These are phyloP conservation scores for Vigna trinervia DNA, from an alignment of 306 rosid species.

Conservation along the genomic window DNA sequence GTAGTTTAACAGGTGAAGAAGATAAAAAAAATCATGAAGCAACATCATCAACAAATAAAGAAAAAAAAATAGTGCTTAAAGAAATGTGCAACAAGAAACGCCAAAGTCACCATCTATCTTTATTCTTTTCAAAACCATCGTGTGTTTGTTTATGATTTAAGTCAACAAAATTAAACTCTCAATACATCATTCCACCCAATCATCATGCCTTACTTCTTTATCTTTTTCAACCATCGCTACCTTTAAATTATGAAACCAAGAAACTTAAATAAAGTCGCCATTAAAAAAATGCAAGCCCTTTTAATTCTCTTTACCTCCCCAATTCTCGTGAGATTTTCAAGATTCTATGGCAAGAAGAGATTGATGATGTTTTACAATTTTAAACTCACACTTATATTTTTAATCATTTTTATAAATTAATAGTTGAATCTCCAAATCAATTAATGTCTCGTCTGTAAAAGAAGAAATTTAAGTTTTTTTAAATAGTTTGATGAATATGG, in stretches of 20 bases:
- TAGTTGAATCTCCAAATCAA: too few relatives aligned
- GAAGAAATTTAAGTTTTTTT: too few relatives aligned
- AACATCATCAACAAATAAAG: constrained; percentile 42
- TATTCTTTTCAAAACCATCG: constrained; percentile 32
- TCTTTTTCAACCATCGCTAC: constrained; percentile 49
- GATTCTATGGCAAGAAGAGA: background rate
- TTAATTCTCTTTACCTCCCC: background rate
- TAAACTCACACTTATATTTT: too few relatives aligned
- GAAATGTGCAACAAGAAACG: constrained; percentile 40
- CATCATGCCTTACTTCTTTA: constrained; percentile 38
- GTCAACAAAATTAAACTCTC: constrained; percentile 52
- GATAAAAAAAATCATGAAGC: constrained; percentile 16
- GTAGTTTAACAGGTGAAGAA: constrained; percentile 24
- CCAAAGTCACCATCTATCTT: constrained; percentile 49
- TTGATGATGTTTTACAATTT: background rate
- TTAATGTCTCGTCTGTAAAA: too few relatives aligned
- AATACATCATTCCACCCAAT: constrained; percentile 45
- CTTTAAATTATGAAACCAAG: constrained; percentile 17
- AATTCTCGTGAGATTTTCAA: constrained; percentile 31
- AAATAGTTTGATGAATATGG: too few relatives aligned
- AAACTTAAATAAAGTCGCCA: constrained; percentile 40
- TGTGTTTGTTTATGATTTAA: constrained; percentile 44
- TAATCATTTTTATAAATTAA: too few relatives aligned
- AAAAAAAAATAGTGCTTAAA: constrained; percentile 41
- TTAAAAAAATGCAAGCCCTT: constrained; percentile 22